Evolutionary conservation across 331 rosid species (phyloP), one percentile per base, ranked within the genome.

Genomic region (Acacia pycnantha): DNA sequence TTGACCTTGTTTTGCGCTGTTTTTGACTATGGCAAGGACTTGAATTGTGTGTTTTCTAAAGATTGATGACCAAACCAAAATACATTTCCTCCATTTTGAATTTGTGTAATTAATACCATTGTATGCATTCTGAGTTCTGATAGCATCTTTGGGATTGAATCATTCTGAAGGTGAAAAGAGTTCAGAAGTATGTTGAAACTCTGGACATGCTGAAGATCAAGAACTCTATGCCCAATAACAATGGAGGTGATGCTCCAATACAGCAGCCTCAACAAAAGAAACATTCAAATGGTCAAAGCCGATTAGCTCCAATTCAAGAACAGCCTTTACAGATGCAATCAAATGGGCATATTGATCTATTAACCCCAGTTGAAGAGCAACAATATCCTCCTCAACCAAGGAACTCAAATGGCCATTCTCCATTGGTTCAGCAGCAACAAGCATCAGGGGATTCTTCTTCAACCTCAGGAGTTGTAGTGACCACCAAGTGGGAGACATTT

Each of bases 401-500:
- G 77, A 67, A 76, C 83, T 83, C 87, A 46, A 48, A 41, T 24
- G 90, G 77, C 70, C 65, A 79, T 81, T 77, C 81, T 31, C 82
- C 76, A 22, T 15, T 43, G 58, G 11, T 58, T 31, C 85, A 81
- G 67, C 86, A 91, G 31, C 78, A 74, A 31, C 27, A 76, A 14
- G 76, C 87, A 2, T 68, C 85, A 19, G 76, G 82, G 82, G 44
- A 85, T 78, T 84, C 92, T 70, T 70, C 75, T 22, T 22, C 75
- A 3, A 70, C 86, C 44, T 89, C 97, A 19, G 89, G 85, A 66
- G 89, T 93, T 27, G 97, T 92, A 40, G 93, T 93, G 19, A 93
- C 98, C 76, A 93, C 98, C 21, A 91, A 89, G 61, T 95, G 98
- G 98, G 98, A 95, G 86, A 88, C 90, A 33, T 95, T 95, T 67